Percentiles rank a stretch among this genome's conserved stretches.
These are phyloP conservation scores for Amphirosellinia nigrospora DNA, from an alignment of 495 filamentous ascomycete species.

Conservation along the genomic window DNA sequence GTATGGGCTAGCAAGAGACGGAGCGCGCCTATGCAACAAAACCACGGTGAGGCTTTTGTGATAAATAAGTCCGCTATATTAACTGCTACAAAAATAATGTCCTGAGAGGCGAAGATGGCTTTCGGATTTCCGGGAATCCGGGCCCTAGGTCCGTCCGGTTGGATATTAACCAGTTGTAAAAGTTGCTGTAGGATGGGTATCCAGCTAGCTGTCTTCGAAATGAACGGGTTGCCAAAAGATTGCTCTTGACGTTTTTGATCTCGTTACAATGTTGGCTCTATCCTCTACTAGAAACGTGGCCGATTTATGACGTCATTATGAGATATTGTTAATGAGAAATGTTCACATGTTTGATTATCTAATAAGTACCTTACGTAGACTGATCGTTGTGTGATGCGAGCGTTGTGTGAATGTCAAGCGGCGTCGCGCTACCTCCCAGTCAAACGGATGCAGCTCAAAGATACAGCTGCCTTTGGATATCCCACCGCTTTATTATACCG, in stretches of 20 bases:
- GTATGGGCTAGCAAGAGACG: neutral
- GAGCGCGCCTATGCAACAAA: neutral
- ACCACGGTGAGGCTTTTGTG: neutral
- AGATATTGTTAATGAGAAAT: no score
- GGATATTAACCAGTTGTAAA: neutral
- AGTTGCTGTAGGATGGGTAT: neutral
- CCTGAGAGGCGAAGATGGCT: neutral
- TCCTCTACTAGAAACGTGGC: no score
- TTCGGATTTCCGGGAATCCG: slow-evolving; percentile 11
- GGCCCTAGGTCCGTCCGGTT: slow-evolving; percentile 15
- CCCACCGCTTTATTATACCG: no score
- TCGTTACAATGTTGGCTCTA: no score
- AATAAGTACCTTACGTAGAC: neutral
- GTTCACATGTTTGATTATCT: neutral
- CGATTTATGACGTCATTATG: no score
- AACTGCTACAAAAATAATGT: neutral
- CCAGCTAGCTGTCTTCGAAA: neutral
- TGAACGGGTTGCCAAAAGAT: no score
- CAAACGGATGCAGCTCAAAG: neutral
- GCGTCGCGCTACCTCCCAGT: neutral
- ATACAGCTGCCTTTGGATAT: neutral
- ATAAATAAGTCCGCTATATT: neutral
- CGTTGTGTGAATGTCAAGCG: neutral
- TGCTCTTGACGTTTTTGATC: no score
- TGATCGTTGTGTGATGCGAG: neutral